phyloP scores from a whole-genome alignment of 2,329 filamentous ascomycete species.

The Emmonsiellopsis sp. region DNA sequence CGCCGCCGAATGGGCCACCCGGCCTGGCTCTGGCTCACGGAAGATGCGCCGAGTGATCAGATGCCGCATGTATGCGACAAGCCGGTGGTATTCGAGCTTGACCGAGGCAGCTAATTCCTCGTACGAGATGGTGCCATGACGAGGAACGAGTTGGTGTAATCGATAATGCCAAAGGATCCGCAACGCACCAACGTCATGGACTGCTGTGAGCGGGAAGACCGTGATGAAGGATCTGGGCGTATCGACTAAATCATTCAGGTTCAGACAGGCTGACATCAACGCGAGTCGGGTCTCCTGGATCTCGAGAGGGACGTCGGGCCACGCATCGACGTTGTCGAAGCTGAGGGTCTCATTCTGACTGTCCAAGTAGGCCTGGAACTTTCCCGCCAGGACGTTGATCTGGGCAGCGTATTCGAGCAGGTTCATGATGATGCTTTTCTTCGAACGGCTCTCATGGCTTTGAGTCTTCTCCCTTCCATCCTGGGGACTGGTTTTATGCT shows the following conservation, averaged over 20 bases:
- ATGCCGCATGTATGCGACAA: background rate
- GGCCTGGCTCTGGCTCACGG: background rate
- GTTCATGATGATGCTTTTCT: background rate
- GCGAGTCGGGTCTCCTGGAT: background rate
- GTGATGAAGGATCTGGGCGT: background rate
- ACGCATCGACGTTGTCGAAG: background rate
- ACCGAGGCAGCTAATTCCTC: background rate
- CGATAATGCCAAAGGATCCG: background rate
- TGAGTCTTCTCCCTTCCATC: background rate
- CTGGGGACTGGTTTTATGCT: background rate
- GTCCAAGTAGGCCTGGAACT: background rate
- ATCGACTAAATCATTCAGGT: background rate
- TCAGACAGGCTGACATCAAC: background rate
- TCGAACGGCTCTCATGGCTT: background rate
- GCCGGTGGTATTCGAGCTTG: background rate
- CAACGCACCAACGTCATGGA: background rate
- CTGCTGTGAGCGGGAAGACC: background rate
- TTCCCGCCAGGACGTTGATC: background rate
- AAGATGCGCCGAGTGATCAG: background rate
- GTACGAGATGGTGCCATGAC: background rate
- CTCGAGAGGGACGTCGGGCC: background rate
- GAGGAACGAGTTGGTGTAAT: background rate
- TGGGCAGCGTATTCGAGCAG: background rate
- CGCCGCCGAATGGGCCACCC: background rate
- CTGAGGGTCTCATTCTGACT: background rate